Evolutionary conservation across 768 basidiomycete species (phyloP), one percentile per base, ranked within the genome.

Genomic region (Trametes sanguinea): DNA sequence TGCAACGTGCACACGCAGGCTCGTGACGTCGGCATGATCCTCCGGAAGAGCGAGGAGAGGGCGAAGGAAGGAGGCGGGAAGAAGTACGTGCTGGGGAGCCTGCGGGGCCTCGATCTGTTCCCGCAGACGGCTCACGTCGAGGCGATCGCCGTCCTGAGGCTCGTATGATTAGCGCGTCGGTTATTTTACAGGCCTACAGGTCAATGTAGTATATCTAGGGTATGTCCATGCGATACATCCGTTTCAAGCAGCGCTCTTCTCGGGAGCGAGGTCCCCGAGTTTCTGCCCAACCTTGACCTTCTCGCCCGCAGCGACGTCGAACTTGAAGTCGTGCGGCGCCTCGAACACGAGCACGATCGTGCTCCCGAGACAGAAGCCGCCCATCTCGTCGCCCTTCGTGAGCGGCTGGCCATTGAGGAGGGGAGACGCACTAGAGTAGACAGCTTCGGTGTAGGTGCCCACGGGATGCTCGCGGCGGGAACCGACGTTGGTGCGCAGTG

Each of bases 271-370:
- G 11, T 91, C 85, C 4, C 95, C 95, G 37, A 99, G 69, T 64
- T 78, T 76, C 76, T 98, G 81, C 0, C 96, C 96, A 39, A 96
- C 93, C 73, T 87, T 86, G 62, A 98, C 86, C 74, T 89, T 91
- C 74, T 94, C 83, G 2, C 94, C 93, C 2, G 87, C 82, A 63
- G 85, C 78, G 14, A 95, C 83, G 0, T 78, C 73, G 69, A 96
- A 97, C 73, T 85, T 83, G 71, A 95, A 99, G 39, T 85, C 77
- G 55, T 80, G 76, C 0, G 97, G 96, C 0, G 95, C 97, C 76
- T 99, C 97, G 69, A 98, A 97, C 1, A 98, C 93, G 50, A 98
- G 81, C 17, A 99, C 96, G 69, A 98, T 92, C 5, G 96, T 98
- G 75, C 91, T 94, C 4, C 95, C 95, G 3, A 98, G 80, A 69